phyloP scores from a whole-genome alignment of 2,329 filamentous ascomycete species.

The Trichophaea hybrida region DNA sequence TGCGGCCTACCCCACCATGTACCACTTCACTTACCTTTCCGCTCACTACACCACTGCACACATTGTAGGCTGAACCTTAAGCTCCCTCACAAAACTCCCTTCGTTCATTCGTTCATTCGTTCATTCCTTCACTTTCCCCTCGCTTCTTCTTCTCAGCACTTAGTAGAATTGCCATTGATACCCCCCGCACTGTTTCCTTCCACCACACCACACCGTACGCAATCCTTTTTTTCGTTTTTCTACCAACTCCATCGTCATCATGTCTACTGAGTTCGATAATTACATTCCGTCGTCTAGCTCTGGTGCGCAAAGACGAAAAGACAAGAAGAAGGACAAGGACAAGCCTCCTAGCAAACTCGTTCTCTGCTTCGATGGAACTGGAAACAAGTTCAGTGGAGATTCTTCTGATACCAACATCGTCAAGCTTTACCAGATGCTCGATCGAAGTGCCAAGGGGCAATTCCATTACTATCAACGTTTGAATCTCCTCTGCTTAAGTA shows the following conservation, averaged over 20 bases:
- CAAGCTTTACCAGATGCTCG: constrained; percentile 36
- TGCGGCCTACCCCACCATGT: no score
- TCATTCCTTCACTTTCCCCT: neutral
- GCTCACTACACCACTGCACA: no score
- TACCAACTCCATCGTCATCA: neutral
- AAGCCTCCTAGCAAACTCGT: constrained; percentile 28
- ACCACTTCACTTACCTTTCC: no score
- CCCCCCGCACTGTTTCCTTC: no score
- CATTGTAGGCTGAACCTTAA: neutral
- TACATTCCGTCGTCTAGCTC: neutral
- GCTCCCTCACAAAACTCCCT: neutral
- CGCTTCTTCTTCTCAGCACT: neutral
- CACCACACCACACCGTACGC: no score
- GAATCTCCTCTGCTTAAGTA: neutral
- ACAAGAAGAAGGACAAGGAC: constrained; percentile 29
- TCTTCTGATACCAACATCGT: constrained; percentile 42
- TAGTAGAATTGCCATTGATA: neutral
- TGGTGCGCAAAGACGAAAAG: neutral
- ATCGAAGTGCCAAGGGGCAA: constrained; percentile 35
- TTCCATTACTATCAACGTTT: constrained; percentile 38
- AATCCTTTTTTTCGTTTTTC: neutral
- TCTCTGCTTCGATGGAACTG: constrained; percentile 39
- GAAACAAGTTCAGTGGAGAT: constrained; percentile 36
- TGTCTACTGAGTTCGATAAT: neutral
- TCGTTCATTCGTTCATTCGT: neutral